Evolutionary conservation across 2,329 filamentous ascomycete species (phyloP), one percentile per base, ranked within the genome.

Genomic region (Trichoderma guizhouense): DNA sequence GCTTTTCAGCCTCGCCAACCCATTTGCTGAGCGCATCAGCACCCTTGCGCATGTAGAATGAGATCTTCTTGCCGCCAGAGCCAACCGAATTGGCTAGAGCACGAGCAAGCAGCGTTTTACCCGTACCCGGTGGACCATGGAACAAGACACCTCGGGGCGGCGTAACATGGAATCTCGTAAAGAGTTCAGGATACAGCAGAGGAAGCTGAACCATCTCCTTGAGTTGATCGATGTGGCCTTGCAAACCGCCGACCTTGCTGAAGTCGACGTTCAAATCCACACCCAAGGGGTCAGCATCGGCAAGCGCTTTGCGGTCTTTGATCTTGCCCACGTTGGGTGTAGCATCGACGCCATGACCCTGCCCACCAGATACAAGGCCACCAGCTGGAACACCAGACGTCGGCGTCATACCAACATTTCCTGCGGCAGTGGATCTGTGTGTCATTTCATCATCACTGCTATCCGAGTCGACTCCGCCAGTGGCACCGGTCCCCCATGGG

Each of bases 31-130:
- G 85, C 18, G 95, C 95, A 86, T 99, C 96, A 28, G 96, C 97
- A 79, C 96, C 97, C 82, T 99, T 99, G 73, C 96, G 92, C 96
- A 99, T 99, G 82, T 98, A 99, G 77, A 99, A 99, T 0, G 95
- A 98, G 74, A 99, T 96, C 80, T 98, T 98, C 75, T 92, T 91
- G 26, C 95, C 95, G 64, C 95, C 92, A 14, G 92, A 90, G 74
- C 94, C 95, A 72, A 97, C 92, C 73, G 93, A 97, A 71, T 96
- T 97, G 64, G 97, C 95, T 61, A 99, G 86, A 55, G 96, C 96
- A 77, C 96, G 90, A 67, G 97, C 96, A 73, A 99, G 88, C n/a
- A 99, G 86, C 14, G 96, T 99, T 84, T 98, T 99, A 87, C 96
- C 96, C 18, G 96, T 99, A 80, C 96, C 96, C 6, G 97, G 96